Evolutionary conservation across 2,329 filamentous ascomycete genomes (phyloP), one percentile per base, ranked within the genome.

Genomic region (Fusarium brachygibbosum): DNA sequence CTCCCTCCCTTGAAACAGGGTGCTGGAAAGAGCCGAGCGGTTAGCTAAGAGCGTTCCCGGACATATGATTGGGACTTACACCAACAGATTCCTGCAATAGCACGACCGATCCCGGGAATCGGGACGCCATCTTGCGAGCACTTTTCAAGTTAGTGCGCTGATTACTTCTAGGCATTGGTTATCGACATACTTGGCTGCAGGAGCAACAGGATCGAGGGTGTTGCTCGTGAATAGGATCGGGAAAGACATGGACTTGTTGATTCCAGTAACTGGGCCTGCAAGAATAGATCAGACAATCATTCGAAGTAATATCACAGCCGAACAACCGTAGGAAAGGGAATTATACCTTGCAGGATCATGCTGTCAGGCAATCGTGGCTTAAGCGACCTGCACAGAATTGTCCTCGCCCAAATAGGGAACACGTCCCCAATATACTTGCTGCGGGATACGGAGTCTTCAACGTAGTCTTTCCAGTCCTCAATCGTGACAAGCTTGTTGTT

Each of bases 341-440:
- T 10, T 1, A 3, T 25, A 37, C 48, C 34, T 16, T 28, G 23
- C 3, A 50, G 5, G 42, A 56, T 29, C 53, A 56, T 55, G 8
- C n/a, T 48, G 17, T 38, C 16, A 19, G 41, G 41, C 16, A 55
- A 17, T 6, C n/a, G 14, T 10, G 52, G 32, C 10, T 29, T 19
- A 3, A 55, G 16, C 3, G 52, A 55, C 13, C 23, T 37, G 12
- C 52, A 55, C 2, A 55, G 14, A 7, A 48, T 31, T 5, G 41
- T 28, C 19, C 35, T 16, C 5, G 35, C 41, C 10, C 29, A 55
- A n/a, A 55, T 48, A 2, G 52, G 52, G 16, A 37, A 55, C 2
- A 38, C 9, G 17, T 48, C 52, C 7, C 52, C 52, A 16, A 48
- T 38, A 14, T 55, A 55, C 52, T 55, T 55, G n/a, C 52, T 55